Evolutionary conservation across 148 eudicot species (phyloP).

Genomic region (Chenopodium formosanum): DNA sequence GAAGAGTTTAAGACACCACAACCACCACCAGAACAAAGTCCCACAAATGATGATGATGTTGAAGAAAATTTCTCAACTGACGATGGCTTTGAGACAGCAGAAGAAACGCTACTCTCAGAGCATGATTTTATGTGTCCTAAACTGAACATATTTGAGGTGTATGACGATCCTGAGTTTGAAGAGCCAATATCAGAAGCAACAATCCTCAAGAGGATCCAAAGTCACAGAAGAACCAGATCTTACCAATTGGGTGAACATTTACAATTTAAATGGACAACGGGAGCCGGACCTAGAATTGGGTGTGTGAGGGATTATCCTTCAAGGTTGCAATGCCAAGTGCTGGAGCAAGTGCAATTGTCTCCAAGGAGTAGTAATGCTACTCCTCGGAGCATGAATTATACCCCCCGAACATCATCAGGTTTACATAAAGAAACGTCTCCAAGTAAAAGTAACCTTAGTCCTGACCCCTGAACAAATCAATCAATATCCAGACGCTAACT

Average conservation of each 20-base stretch:
- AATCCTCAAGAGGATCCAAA: slow-evolving; percentile 53
- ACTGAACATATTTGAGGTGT: slow-evolving; percentile 49
- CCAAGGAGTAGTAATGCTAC: slow-evolving; percentile 39
- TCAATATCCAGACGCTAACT: background rate
- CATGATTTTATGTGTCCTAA: slow-evolving; percentile 51
- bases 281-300: slow-evolving; percentile 85
- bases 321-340: slow-evolving; percentile 52
- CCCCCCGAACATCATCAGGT: slow-evolving; percentile 18
- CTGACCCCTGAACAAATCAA: background rate
- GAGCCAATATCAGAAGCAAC: slow-evolving; percentile 56
- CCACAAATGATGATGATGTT: background rate
- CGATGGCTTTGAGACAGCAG: slow-evolving; percentile 64
- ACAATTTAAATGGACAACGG: slow-evolving; percentile 75
- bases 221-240: slow-evolving; percentile 61
- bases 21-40: slow-evolving; percentile 24
- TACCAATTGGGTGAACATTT: slow-evolving; percentile 67
- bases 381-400: slow-evolving; percentile 36
- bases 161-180: slow-evolving; percentile 36
- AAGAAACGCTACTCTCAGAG: slow-evolving; percentile 53
- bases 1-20: slow-evolving; percentile 39
- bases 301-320: slow-evolving; percentile 84
- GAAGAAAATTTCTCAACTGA: slow-evolving; percentile 22
- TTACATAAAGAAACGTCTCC: slow-evolving; percentile 30
- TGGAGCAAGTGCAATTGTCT: slow-evolving; percentile 68
- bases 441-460: slow-evolving; percentile 38